Conservation (phyloP, 768 basidiomycete species). For the Paxillus ammoniavirescens region DNA sequence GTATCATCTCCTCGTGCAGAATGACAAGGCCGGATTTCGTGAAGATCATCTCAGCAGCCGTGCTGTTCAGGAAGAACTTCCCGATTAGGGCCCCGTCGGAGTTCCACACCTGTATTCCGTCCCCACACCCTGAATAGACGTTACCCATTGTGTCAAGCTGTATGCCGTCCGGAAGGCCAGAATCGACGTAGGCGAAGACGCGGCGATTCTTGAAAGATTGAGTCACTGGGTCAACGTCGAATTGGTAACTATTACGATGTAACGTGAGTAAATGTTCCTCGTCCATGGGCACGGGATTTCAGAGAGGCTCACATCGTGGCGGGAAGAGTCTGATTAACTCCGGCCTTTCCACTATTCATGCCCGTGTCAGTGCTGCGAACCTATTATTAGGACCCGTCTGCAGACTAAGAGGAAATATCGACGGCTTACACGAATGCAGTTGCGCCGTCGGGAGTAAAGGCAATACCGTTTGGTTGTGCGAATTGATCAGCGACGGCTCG, state of each 20-base stretch:
- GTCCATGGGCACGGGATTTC: background rate
- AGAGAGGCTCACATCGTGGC: constrained; percentile 57
- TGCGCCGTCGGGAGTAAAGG: constrained; percentile 61
- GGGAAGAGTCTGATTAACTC: constrained; percentile 55
- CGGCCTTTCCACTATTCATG: constrained; percentile 40
- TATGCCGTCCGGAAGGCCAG: constrained; percentile 67
- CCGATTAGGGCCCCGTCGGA: constrained; percentile 55
- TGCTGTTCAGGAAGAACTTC: constrained; percentile 53
- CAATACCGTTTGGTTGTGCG: constrained; percentile 69
- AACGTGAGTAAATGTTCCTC: background rate
- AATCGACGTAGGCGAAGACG: constrained; percentile 64
- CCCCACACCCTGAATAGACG: constrained; percentile 64
- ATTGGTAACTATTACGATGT: constrained; percentile 52
- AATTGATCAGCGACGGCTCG: constrained; percentile 79
- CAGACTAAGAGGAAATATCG: constrained; percentile 1
- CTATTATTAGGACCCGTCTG: constrained; percentile 9
- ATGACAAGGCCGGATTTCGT: constrained; percentile 41
- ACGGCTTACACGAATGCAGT: constrained; percentile 59
- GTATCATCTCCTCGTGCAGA: constrained; percentile 38
- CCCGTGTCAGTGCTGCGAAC: constrained; percentile 32
- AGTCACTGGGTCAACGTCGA: constrained; percentile 58
- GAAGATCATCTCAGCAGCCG: constrained; percentile 40
- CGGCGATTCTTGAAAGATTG: constrained; percentile 58
- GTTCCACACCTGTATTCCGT: constrained; percentile 66
- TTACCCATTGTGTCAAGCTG: constrained; percentile 64